These are phyloP conservation scores for Torulaspora quercuum DNA, from an alignment of 805 yeast species.

Conservation along the genomic window DNA sequence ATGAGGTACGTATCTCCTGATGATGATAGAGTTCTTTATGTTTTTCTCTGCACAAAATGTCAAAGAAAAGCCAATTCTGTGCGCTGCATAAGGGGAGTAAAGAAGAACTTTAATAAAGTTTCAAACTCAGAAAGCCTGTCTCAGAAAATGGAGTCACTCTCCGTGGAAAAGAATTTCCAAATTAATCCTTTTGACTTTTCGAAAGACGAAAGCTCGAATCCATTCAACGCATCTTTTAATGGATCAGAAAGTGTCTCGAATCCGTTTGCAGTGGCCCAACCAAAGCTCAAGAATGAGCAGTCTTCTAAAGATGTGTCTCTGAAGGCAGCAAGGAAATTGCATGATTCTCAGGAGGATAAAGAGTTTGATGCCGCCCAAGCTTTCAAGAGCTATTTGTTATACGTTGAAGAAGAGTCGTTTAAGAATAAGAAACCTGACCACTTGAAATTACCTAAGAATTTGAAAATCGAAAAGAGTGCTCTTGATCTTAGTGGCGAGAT, in stretches of 20 bases:
- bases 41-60: slow-evolving; percentile 76
- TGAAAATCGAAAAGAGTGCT: slow-evolving; percentile 50
- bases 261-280: slow-evolving; percentile 1
- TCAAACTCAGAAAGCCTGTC: slow-evolving; percentile 43
- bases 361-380: slow-evolving; percentile 23
- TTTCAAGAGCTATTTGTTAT: slow-evolving; percentile 65
- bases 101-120: slow-evolving; percentile 53
- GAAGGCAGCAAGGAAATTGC: slow-evolving; percentile 35
- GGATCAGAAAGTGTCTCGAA: slow-evolving; percentile 15
- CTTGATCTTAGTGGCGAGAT: slow-evolving; percentile 43
- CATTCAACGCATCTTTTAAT: slow-evolving; percentile 41
- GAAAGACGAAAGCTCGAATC: slow-evolving; percentile 20
- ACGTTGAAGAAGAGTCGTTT: slow-evolving; percentile 68
- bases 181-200: slow-evolving; percentile 36
- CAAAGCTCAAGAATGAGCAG: slow-evolving; percentile 1
- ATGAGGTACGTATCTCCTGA: slow-evolving; percentile 41
- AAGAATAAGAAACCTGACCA: slow-evolving; percentile 49
- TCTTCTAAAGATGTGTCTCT: slow-evolving; percentile 22
- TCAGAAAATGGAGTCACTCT: slow-evolving; percentile 41
- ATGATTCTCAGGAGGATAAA: slow-evolving; percentile 28
- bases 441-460: slow-evolving; percentile 47
- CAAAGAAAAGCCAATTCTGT: slow-evolving; percentile 66
- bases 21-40: slow-evolving; percentile 78
- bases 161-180: slow-evolving; percentile 41
- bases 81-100: slow-evolving; percentile 72